Evolutionary conservation across 331 rosid species (phyloP), one percentile per base, ranked within the genome.

Genomic region (Malus hybrid): DNA sequence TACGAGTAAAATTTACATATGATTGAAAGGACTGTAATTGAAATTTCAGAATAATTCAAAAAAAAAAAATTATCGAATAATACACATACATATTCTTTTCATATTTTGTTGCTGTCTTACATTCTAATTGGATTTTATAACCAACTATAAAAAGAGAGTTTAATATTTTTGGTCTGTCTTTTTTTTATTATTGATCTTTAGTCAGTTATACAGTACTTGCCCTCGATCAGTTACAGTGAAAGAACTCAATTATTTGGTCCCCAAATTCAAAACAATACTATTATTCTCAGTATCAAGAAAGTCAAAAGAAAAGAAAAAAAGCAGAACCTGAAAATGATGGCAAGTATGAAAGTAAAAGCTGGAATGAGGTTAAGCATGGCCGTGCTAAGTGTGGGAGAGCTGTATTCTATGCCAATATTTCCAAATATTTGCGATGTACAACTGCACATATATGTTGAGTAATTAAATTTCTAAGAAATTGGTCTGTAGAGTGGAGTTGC

Each of bases 311-410:
- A 14, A 1, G 7, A 20, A 10, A 10, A n/a, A 79, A 70, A 61
- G 19, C 1, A 50, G 71, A 44, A 86, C 93, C 91, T 89, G 86
- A 78, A 83, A 59, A 83, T 42, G 4, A 87, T 31, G 12, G 93
- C 88, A 32, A 89, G 88, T 10, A 81, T 15, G 69, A 87, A 89
- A 29, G 91, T 89, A 66, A 87, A 85, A 50, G 89, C 88, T 33
- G 93, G 93, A 60, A 83, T 52, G 64, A 87, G 83, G 70, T 87
- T 85, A 24, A 81, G 77, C 69, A 83, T 76, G 22, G 91, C 90
- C 1, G 88, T 73, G 0, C 74, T 77, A 71, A 89, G 88, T 2
- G 82, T 80, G 0, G 91, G 83, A 12, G 93, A 87, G 81, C 93
- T 83, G 20, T 80, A 79, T 15, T 81, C 83, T 68, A 86, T 64